These are phyloP conservation scores for Glycine soja DNA, from an alignment of 306 rosid species.

Conservation along the genomic window DNA sequence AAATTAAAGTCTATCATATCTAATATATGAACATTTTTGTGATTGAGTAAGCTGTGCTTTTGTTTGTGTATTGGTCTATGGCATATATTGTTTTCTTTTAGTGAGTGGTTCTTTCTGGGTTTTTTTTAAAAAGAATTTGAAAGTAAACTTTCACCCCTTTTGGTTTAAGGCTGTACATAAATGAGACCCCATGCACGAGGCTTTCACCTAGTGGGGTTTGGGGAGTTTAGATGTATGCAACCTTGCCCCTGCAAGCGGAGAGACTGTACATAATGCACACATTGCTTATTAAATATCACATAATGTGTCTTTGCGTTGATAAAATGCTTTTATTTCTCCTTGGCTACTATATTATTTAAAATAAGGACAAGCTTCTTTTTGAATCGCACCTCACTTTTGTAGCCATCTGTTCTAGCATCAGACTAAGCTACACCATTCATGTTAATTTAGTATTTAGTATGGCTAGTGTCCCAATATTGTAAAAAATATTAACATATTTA, in stretches of 20 bases:
- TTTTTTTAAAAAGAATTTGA: too few relatives aligned
- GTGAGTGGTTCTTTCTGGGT: conserved; percentile 2
- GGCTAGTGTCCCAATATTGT: not conserved
- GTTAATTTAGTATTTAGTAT: conserved; percentile 8
- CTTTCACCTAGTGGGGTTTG: not conserved
- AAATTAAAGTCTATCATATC: not conserved
- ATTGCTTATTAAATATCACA: conserved; percentile 26
- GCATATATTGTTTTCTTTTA: conserved; percentile 10
- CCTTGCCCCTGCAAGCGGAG: not conserved
- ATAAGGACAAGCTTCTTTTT: conserved; percentile 33
- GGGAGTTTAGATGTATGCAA: not conserved
- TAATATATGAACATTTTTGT: conserved; percentile 12
- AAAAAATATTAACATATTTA: conserved; percentile 7
- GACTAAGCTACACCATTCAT: conserved; percentile 18
- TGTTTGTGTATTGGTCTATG: conserved; percentile 1
- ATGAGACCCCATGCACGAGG: not conserved
- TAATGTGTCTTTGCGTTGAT: conserved; percentile 24
- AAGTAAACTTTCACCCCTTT: not conserved
- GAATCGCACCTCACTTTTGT: conserved; percentile 27
- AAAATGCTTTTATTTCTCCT: conserved; percentile 28
- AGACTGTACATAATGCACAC: not conserved
- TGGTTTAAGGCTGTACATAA: conserved; percentile 9
- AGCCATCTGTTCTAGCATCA: conserved; percentile 30
- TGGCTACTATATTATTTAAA: conserved; percentile 30
- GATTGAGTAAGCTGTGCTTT: conserved; percentile 13